Percentiles rank a stretch among this genome's conserved stretches.
Conservation (phyloP, 805 yeast genomes). For the Debaryomyces maramus region DNA sequence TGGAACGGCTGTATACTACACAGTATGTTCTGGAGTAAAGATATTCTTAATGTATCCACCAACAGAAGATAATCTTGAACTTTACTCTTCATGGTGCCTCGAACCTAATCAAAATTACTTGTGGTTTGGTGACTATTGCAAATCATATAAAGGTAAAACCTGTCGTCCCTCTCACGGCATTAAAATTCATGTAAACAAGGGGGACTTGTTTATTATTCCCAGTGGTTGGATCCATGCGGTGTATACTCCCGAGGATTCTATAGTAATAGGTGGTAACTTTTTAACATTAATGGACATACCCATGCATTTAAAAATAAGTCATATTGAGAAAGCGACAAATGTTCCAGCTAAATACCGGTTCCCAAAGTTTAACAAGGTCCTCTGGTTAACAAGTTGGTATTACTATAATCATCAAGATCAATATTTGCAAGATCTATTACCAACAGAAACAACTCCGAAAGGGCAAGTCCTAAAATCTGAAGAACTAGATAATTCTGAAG, state of each 20-base stretch:
- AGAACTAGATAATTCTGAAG: slow-evolving; percentile 5
- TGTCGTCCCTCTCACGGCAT: slow-evolving; percentile 43
- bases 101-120: slow-evolving; percentile 58
- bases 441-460: background rate
- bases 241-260: slow-evolving; percentile 74
- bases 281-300: slow-evolving; percentile 62
- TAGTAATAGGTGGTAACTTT: slow-evolving; percentile 88
- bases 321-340: slow-evolving; percentile 63
- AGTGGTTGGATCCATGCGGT: slow-evolving; percentile 95
- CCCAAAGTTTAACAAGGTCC: slow-evolving; percentile 68
- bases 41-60: slow-evolving; percentile 81
- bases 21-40: slow-evolving; percentile 73
- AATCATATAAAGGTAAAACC: slow-evolving; percentile 29
- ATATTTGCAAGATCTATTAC: slow-evolving; percentile 18
- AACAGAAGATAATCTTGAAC: slow-evolving; percentile 55
- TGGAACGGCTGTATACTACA: slow-evolving; percentile 89
- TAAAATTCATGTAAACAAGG: slow-evolving; percentile 52
- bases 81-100: slow-evolving; percentile 72
- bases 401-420: slow-evolving; percentile 27
- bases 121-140: slow-evolving; percentile 61
- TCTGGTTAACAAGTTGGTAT: slow-evolving; percentile 66
- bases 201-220: slow-evolving; percentile 81
- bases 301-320: slow-evolving; percentile 60
- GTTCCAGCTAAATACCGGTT: slow-evolving; percentile 78
- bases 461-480: background rate